Conservation (phyloP, 495 filamentous ascomycete species). For the Lentithecium fluviatile region DNA sequence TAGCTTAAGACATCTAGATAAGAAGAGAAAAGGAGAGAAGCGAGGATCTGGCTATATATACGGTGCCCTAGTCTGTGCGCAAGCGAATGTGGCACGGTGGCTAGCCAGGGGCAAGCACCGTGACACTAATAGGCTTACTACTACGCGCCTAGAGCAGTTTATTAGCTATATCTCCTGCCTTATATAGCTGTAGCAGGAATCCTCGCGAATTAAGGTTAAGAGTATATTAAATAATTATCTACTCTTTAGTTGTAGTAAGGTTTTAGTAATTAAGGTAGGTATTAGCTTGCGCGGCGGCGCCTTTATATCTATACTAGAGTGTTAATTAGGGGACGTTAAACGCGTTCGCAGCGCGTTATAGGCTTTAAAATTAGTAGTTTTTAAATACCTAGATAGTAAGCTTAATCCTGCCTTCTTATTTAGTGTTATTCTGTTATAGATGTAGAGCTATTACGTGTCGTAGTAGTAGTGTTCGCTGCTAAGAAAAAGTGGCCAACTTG, state of each 20-base stretch:
- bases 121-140: too few relatives aligned
- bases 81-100: too few relatives aligned
- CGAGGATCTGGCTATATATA: too few relatives aligned
- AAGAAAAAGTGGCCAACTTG: too few relatives aligned
- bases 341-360: background rate
- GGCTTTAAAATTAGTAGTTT: background rate
- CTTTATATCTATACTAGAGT: background rate
- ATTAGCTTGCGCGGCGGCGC: background rate
- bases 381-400: background rate
- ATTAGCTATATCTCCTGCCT: too few relatives aligned
- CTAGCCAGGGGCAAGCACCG: too few relatives aligned
- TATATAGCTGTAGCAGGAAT: too few relatives aligned
- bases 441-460: background rate
- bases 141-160: too few relatives aligned
- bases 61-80: too few relatives aligned
- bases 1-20: too few relatives aligned
- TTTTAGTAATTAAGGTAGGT: background rate
- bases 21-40: too few relatives aligned
- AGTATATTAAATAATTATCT: background rate
- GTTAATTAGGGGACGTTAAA: constrained; percentile 9
- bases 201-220: too few relatives aligned
- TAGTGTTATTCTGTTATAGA: background rate
- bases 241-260: background rate
- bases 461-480: background rate
- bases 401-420: background rate